Base-by-base conservation (phyloP, 805 yeast genomes). In the Candida fluviatilis region DNA sequence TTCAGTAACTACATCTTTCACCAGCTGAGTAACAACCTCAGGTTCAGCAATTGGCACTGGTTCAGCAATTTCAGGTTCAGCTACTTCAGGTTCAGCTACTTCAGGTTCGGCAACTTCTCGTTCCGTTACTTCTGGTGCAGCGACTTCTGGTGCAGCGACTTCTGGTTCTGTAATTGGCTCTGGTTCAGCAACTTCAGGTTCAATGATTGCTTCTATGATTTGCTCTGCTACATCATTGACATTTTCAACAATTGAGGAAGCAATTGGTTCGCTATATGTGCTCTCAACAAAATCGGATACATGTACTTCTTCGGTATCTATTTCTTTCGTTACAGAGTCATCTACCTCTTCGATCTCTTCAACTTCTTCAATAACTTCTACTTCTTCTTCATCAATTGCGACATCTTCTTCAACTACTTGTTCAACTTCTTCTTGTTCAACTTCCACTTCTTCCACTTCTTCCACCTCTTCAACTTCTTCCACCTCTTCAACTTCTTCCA, bases 381-480 rank as follows among this genome's bases (percentile, higher is more conserved):
- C 18, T 13, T 29, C 38, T 5, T 25, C 31, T 29, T 35, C 16
- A 5, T 35, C 23, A 26, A 15, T 17, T 26, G 14, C 37, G 16
- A 17, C 32, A 13, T 27, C 41, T 27, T 10, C 10, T 32, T 30
- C 40, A 32, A 32, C 28, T 19, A 18, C 38, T 39, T 29, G 13
- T 28, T 34, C 40, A 24, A 35, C 34, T 35, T 35, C 42, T 14
- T 29, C 37, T 8, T 23, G 27, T 16, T 27, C 12, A 16, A 36
- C 39, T 37, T 43, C 45, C 17, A 24, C 25, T 34, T 34, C 46
- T 29, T 39, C 49, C 11, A 15, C 40, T 6, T 12, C 32, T 2
- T 37, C 35, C 2, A 8, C 36, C 10, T 35, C 35, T 36, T 34
- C 41, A 11, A 10, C 26, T 32, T 31, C 43, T 36, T 41, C 48